phyloP scores from a whole-genome alignment of 2,329 filamentous ascomycete genomes.

The Sphaerulina populicola region DNA sequence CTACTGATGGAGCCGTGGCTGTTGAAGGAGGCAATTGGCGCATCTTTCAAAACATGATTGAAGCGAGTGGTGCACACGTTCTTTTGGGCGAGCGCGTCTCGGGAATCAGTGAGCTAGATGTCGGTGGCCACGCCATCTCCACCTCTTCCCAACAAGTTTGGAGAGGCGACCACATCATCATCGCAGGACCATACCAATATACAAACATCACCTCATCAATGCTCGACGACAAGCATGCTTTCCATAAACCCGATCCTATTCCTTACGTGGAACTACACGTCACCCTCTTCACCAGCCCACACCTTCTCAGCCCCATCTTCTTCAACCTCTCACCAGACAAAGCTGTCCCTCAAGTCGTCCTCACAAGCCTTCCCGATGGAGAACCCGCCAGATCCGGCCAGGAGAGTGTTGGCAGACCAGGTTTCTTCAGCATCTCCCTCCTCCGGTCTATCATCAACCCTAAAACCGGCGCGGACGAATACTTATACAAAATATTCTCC shows the following conservation, averaged over 20 bases:
- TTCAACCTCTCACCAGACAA: constrained; percentile 58
- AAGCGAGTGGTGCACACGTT: constrained; percentile 53
- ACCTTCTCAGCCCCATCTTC: constrained; percentile 59
- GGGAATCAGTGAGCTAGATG: constrained; percentile 41
- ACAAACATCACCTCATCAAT: constrained; percentile 1
- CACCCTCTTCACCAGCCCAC: constrained; percentile 75
- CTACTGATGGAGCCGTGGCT: constrained; percentile 71
- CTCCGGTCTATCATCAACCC: constrained; percentile 55
- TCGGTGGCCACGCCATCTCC: constrained; percentile 39
- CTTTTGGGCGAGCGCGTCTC: constrained; percentile 61
- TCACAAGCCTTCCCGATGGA: constrained; percentile 66
- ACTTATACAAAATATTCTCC: constrained; percentile 61
- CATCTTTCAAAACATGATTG: constrained; percentile 79
- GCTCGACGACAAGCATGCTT: neutral
- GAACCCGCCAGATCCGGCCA: constrained; percentile 45
- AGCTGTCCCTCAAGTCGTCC: constrained; percentile 61
- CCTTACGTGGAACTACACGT: constrained; percentile 82
- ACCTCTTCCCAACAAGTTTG: neutral
- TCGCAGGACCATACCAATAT: constrained; percentile 70
- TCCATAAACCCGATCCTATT: constrained; percentile 58
- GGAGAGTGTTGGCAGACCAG: constrained; percentile 58
- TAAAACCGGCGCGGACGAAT: constrained; percentile 36
- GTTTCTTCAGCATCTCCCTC: constrained; percentile 80
- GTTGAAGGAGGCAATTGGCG: constrained; percentile 85
- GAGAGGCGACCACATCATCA: constrained; percentile 53